These are phyloP conservation scores for Sporobolomyces phaffii DNA, from an alignment of 768 basidiomycete species.

Conservation along the genomic window DNA sequence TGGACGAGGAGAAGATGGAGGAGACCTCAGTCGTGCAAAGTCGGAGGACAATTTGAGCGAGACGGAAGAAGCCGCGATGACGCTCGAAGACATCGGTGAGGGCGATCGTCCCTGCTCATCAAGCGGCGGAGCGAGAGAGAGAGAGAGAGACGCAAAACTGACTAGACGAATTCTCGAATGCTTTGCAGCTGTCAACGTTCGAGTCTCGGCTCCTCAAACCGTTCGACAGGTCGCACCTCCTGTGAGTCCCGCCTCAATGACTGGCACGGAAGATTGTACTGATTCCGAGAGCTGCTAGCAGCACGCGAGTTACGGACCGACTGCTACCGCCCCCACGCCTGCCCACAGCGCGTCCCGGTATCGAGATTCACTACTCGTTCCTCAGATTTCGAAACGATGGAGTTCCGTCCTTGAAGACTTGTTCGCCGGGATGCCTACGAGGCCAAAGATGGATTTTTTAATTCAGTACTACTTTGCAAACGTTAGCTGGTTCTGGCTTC, in stretches of 20 bases:
- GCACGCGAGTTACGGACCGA: background rate
- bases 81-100: conserved; percentile 31
- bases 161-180: background rate
- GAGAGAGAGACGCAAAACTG: no score
- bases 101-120: no score
- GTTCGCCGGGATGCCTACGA: conserved; percentile 6
- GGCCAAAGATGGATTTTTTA: conserved; percentile 22
- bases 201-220: background rate
- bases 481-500: conserved; percentile 23
- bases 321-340: background rate
- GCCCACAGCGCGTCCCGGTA: background rate
- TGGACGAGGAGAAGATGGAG: background rate
- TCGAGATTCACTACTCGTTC: conserved; percentile 25
- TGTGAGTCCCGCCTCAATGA: background rate
- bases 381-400: conserved; percentile 15
- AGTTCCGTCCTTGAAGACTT: conserved; percentile 18
- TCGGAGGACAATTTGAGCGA: conserved; percentile 16
- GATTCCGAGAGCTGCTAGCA: no score
- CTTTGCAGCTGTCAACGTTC: conserved; percentile 18
- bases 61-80: conserved; percentile 33
- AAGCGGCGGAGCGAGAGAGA: no score
- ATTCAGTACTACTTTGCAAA: background rate
- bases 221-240: conserved; percentile 4
- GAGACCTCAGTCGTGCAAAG: background rate
- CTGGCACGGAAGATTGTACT: background rate